Percentiles rank a stretch among this genome's conserved stretches.
These are phyloP conservation scores for Xylariaceae sp. DNA, from an alignment of 2,329 filamentous ascomycete genomes.

Conservation along the genomic window DNA sequence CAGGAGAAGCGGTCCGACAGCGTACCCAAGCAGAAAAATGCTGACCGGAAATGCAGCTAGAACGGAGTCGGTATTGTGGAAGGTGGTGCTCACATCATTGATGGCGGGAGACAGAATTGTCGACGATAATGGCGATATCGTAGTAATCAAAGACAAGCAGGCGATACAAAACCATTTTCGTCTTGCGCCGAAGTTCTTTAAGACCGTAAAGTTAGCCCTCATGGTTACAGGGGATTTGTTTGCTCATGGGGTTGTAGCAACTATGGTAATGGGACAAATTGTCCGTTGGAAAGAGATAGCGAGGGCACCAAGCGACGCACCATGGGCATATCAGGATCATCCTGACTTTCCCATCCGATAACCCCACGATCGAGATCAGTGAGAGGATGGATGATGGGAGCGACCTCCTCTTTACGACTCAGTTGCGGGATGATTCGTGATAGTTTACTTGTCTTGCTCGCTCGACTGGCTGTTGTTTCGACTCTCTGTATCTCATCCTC, in stretches of 20 bases:
- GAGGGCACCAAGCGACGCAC: too few relatives aligned
- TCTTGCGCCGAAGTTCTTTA: slow-evolving; percentile 45
- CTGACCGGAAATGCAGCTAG: slow-evolving; percentile 53
- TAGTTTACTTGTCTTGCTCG: slow-evolving; percentile 13
- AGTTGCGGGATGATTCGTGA: slow-evolving; percentile 25
- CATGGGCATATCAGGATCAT: slow-evolving; percentile 55
- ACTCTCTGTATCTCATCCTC: slow-evolving; percentile 14
- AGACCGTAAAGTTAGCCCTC: too few relatives aligned
- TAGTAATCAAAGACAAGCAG: slow-evolving; percentile 57
- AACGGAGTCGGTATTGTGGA: slow-evolving; percentile 39
- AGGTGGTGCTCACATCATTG: slow-evolving; percentile 40
- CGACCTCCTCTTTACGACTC: slow-evolving; percentile 29
- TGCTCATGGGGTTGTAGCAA: too few relatives aligned
- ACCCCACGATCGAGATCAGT: slow-evolving; percentile 50
- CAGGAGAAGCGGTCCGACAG: slow-evolving; percentile 53
- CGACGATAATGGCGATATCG: slow-evolving; percentile 63
- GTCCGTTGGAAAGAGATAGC: too few relatives aligned
- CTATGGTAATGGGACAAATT: too few relatives aligned
- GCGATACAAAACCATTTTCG: slow-evolving; percentile 57
- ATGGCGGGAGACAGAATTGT: slow-evolving; percentile 55
- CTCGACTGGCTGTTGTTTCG: slow-evolving; percentile 8
- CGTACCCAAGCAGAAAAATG: slow-evolving; percentile 59
- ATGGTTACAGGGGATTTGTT: too few relatives aligned
- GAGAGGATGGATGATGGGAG: slow-evolving; percentile 38
- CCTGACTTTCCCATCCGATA: slow-evolving; percentile 57